Evolutionary conservation across 129 eudicot genomes (phyloP).

Genomic region (Tagetes patula): DNA sequence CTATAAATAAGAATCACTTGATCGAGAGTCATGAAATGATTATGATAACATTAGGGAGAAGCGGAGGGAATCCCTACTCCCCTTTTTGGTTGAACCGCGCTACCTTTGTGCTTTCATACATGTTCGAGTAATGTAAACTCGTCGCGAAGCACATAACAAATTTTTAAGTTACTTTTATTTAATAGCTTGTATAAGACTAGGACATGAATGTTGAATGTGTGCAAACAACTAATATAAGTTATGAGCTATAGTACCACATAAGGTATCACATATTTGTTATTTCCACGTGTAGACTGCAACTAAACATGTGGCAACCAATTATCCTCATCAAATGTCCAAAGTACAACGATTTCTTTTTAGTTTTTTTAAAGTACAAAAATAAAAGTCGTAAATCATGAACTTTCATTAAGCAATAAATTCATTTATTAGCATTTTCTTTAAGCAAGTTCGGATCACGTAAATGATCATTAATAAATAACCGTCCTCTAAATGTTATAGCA

Average conservation of each 20-base stretch:
- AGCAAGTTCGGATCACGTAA: background rate
- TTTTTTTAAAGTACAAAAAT: background rate
- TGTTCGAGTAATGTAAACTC: too few species aligned
- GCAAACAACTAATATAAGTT: background rate
- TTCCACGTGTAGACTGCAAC: background rate
- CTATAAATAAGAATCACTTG: too few species aligned
- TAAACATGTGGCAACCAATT: slow-evolving; percentile 3
- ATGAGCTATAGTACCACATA: background rate
- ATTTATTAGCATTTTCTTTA: too few species aligned
- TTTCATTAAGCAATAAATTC: background rate
- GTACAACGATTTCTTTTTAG: background rate
- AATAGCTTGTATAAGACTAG: background rate
- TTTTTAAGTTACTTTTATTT: background rate
- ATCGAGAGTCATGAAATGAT: too few species aligned
- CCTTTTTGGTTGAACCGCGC: too few species aligned
- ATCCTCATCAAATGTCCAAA: background rate
- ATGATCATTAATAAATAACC: background rate
- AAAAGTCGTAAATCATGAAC: background rate
- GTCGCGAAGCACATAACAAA: too few species aligned
- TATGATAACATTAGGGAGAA: too few species aligned
- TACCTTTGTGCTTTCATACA: too few species aligned
- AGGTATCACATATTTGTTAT: background rate
- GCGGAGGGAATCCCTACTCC: too few species aligned
- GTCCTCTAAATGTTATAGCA: too few species aligned
- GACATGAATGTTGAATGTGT: background rate